Percentiles rank a stretch among this genome's conserved stretches.
Conservation (phyloP, 2,329 filamentous ascomycete species). For the Botryotinia calthae region DNA sequence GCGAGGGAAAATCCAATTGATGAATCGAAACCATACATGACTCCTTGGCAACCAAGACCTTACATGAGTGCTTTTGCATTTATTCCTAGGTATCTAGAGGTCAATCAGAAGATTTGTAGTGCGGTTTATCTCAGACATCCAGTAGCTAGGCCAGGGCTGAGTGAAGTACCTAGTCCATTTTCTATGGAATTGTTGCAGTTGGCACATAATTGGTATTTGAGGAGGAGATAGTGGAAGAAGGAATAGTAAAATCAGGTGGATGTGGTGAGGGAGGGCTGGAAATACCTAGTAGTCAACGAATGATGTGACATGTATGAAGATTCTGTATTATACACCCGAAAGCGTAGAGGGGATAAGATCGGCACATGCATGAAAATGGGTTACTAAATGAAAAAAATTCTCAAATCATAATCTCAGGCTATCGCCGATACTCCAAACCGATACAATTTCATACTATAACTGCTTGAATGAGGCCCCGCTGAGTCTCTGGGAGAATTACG, state of each 20-base stretch:
- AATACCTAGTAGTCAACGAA: neutral
- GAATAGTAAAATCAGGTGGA: neutral
- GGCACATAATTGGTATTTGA: conserved; percentile 91
- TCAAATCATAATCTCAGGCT: neutral
- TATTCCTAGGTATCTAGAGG: conserved; percentile 91
- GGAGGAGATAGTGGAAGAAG: conserved; percentile 36
- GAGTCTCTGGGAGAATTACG: neutral
- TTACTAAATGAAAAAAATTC: neutral
- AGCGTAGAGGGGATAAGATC: neutral
- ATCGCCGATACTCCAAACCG: neutral
- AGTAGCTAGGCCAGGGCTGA: conserved; percentile 75
- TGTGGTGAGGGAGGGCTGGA: neutral
- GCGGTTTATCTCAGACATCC: conserved; percentile 95
- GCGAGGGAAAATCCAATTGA: conserved; percentile 75
- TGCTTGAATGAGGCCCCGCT: neutral
- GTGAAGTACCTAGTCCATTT: conserved; percentile 86
- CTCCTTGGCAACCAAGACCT: conserved; percentile 82
- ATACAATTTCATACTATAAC: neutral
- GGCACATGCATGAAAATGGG: neutral
- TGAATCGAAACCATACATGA: conserved; percentile 76
- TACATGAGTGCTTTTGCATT: conserved; percentile 94
- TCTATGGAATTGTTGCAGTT: conserved; percentile 66
- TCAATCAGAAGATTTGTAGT: conserved; percentile 95
- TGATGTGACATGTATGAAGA: conserved; percentile 27
- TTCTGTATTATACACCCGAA: conserved; percentile 15